Base-by-base conservation (phyloP, 2,329 filamentous ascomycete species). In the Elsinoe batatas region DNA sequence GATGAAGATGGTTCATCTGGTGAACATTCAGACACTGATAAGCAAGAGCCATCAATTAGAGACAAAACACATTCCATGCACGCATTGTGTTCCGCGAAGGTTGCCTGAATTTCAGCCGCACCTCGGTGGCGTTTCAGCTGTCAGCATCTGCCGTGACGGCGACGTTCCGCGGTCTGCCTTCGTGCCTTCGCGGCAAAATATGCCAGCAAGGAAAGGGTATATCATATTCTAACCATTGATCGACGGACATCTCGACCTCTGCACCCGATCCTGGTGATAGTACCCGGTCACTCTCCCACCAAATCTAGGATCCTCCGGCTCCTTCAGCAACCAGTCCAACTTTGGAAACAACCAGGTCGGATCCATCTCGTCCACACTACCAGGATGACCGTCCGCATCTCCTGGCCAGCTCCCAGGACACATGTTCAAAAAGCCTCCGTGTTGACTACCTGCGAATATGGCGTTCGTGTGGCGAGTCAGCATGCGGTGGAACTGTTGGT, bases 361-460 rank as follows among this genome's bases (percentile, higher is more conserved):
- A 38, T 51, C 47, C 47, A 51, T 51, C 33, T 51, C 47, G 15
- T 51, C 47, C 6, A 37, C 33, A 36, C 18, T 38, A 17, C 33
- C 13, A 36, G 26, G n/a, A 12, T 13, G n/a, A 10, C 18, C 17
- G 7, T 33, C 38, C 3, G 6, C 47, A 17, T 51, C 47, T 20
- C 47, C 32, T 36, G 47, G 47, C 47, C 47, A 51, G 47, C 47
- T 38, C 3, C 47, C 47, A 6, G 47, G 47, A 38, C 47, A 51
- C 32, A 36, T 49, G 26, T 5, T 36, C 26, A 15, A 5, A 10
- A 17, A 33, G 5, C 15, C 32, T 4, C 44, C 44, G 20, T 35
- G 40, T 11, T 49, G 32, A 35, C 44, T 33, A 6, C 32, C 32
- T 17, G 44, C 44, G 17, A 49, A 36, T 17, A 49, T 33, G 26